Percentiles rank a stretch among this genome's conserved stretches.
phyloP scores from a whole-genome alignment of 148 eudicot genomes.

The Dianthus caryophyllus region DNA sequence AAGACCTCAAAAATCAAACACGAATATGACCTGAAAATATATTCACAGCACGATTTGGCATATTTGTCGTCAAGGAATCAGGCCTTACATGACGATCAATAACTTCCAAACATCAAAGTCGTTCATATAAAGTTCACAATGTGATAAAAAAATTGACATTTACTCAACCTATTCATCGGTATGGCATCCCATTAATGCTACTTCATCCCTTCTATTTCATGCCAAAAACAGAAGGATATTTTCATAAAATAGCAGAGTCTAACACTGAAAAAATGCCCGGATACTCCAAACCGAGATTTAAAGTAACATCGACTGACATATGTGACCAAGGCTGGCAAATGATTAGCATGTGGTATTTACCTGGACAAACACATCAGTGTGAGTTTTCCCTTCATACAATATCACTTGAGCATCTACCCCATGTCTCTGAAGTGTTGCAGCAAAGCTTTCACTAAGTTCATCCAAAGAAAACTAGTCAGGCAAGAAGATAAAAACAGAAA shows the following conservation, averaged over 20 bases:
- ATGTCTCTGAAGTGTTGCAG: slow-evolving; percentile 60
- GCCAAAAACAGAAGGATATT: neutral
- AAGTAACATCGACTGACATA: neutral
- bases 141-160: no score
- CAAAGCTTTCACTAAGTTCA: slow-evolving; percentile 60
- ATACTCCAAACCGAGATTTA: neutral
- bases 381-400: slow-evolving; percentile 85
- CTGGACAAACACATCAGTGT: slow-evolving; percentile 94
- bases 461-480: neutral
- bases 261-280: neutral
- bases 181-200: no score
- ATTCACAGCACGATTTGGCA: neutral
- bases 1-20: neutral
- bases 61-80: neutral
- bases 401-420: slow-evolving; percentile 76
- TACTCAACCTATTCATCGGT: neutral
- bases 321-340: neutral
- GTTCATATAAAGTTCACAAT: no score
- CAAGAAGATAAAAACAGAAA: neutral
- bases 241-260: neutral
- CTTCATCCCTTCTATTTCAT: neutral
- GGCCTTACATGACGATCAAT: neutral
- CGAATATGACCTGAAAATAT: neutral
- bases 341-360: slow-evolving; percentile 27
- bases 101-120: no score